Evolutionary conservation across 2,329 filamentous ascomycete species (phyloP).

Genomic region (Calonectria ilicicola): DNA sequence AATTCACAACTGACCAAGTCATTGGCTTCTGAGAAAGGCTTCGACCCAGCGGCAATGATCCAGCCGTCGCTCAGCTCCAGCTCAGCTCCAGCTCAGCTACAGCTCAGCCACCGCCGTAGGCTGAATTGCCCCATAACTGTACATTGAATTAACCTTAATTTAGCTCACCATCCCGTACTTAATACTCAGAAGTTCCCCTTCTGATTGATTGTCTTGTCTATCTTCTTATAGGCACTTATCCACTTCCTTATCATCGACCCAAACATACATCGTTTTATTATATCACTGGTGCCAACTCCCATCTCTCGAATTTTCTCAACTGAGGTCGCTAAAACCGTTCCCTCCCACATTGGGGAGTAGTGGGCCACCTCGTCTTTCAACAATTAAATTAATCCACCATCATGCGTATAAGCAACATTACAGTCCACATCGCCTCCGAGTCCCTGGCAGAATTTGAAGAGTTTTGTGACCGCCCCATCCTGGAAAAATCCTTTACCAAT

Average conservation of each 20-base stretch:
- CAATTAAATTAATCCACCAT: not conserved
- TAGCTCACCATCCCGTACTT: not conserved
- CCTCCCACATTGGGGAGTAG: too few relatives aligned
- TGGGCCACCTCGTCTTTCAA: too few relatives aligned
- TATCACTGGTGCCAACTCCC: not conserved
- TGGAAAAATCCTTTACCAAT: not conserved
- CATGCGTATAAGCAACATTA: not conserved
- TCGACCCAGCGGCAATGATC: not conserved
- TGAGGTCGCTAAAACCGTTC: not conserved
- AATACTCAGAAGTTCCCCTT: not conserved
- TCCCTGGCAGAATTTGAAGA: not conserved
- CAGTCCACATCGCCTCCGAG: not conserved
- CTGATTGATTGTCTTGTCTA: not conserved
- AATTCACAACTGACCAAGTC: not conserved
- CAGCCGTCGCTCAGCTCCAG: too few relatives aligned
- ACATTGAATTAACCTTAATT: too few relatives aligned
- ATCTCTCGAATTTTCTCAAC: not conserved
- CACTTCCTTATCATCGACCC: too few relatives aligned
- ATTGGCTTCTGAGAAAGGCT: not conserved
- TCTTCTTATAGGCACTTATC: too few relatives aligned
- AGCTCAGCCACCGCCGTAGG: too few relatives aligned
- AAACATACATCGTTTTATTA: too few relatives aligned
- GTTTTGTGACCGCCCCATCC: not conserved
- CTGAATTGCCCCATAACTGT: too few relatives aligned
- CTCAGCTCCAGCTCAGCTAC: too few relatives aligned